Conservation (phyloP, 2,329 filamentous ascomycete genomes). For the Rhynchosporium agropyri region DNA sequence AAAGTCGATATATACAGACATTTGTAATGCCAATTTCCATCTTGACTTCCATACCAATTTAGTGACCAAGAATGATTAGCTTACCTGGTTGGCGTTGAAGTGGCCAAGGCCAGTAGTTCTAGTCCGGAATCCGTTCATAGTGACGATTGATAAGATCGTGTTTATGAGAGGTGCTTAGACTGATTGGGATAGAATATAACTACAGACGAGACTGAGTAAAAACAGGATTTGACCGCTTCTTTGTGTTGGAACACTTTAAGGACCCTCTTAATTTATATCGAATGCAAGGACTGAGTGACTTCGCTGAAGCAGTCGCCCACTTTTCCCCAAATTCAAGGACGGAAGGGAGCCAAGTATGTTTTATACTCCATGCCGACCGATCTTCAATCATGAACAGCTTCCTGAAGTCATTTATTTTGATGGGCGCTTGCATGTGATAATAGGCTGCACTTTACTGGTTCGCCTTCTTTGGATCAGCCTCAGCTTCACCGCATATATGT, state of each 20-base stretch:
- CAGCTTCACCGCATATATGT: neutral
- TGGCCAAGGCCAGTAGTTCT: constrained; percentile 18
- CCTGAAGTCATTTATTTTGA: neutral
- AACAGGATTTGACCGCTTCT: neutral
- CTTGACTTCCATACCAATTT: too few relatives aligned
- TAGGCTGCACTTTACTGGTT: neutral
- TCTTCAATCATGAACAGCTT: too few relatives aligned
- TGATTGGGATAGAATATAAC: neutral
- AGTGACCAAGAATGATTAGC: too few relatives aligned
- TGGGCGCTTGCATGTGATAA: neutral
- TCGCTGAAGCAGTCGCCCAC: neutral
- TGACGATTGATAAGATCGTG: neutral
- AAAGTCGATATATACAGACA: too few relatives aligned
- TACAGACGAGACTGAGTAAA: neutral
- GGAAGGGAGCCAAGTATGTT: neutral
- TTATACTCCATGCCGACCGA: neutral
- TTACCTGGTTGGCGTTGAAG: constrained; percentile 22
- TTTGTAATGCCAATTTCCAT: too few relatives aligned
- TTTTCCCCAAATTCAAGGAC: neutral
- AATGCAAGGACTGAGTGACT: constrained; percentile 9
- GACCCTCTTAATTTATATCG: too few relatives aligned
- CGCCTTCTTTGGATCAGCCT: neutral
- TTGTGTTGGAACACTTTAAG: neutral
- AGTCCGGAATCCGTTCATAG: constrained; percentile 10
- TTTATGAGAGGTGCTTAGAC: neutral